Evolutionary conservation across 2,329 filamentous ascomycete species (phyloP), one percentile per base, ranked within the genome.

Genomic region (Aspergillus cejpii): DNA sequence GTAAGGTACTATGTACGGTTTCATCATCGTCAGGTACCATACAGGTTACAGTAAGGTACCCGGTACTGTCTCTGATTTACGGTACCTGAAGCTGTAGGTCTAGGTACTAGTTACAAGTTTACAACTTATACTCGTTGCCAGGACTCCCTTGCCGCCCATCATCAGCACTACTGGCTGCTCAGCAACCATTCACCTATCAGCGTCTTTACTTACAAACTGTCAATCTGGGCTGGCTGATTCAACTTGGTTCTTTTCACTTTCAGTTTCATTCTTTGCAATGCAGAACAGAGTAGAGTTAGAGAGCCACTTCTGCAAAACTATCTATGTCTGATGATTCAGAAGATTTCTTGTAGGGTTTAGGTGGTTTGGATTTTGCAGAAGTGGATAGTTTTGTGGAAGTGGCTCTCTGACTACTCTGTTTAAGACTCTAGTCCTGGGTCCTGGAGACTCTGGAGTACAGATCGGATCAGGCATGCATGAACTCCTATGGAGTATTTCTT

Each of bases 131-230:
- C 50, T 58, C 51, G 63, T 66, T 65, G 63, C 63, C 61, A 51
- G 58, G 63, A 53, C 62, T 65, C 63, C 63, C 63, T 65, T 64
- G 60, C 62, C 63, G 62, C 60, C n/a, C 53, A 53, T 54, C 45
- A 43, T 47, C 48, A 54, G 48, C 54, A 56, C 60, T 62, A 61
- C 48, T 50, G 46, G 58, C 54, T 59, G 54, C 57, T 51, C 55
- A 62, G 59, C 57, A 61, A 59, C 60, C 52, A 50, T 53, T 52
- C 55, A 53, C 60, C 59, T 62, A 64, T 64, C 61, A 64, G 53
- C 56, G 44, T 49, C 40, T 44, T 47, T 49, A 34, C 43, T 49
- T 45, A 44, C 47, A 37, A 42, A 50, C 47, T 45, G 39, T 46
- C 47, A 44, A 45, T 47, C 43, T 48, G 41, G 33, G 26, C 37